Evolutionary conservation across 2,329 filamentous ascomycete species (phyloP), one percentile per base, ranked within the genome.

Genomic region (Teratosphaeria nubilosa): DNA sequence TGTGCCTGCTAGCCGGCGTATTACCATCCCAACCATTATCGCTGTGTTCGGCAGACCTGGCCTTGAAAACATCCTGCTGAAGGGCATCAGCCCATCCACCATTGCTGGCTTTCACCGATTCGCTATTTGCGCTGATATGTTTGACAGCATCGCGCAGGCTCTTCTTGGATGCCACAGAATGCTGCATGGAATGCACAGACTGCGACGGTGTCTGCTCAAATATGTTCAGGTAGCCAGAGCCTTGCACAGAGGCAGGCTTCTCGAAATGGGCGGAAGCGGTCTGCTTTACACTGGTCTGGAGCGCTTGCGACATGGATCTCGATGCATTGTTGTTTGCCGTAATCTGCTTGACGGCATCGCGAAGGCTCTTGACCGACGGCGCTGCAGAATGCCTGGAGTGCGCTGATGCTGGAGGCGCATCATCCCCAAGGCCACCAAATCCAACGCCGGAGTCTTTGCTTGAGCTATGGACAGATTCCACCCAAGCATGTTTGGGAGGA

Each of bases 401-500:
- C 11, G 20, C 22, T 10, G 58, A 56, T 3, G 58, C 25, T 10
- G 51, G 50, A 6, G 30, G 13, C 11, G 51, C 27, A n/a, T 7
- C 32, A 14, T 54, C 41, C 32, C 32, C 56, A 13, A 56, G 34
- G 11, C 37, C 54, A 51, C 54, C 48, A 34, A 59, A 56, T 34
- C 25, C 50, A 20, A 59, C 54, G 16, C 32, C 59, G 14, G 62
- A 62, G 30, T 55, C 58, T 51, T 59, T 58, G 1, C 30, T 53
- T 10, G 62, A 62, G n/a, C 32, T 41, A n/a, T 52, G 41, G 14
- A 13, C 30, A 14, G 56, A 52, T 14, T 51, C 50, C 31, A 50
- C 54, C 41, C n/a, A 48, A 48, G 34, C 34, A 34, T 45, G 34
- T 20, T 57, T 52, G 14, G 55, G 51, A 14, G 41, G 41, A 48